Evolutionary conservation across 148 eudicot species (phyloP).

Genomic region (Cornus suecica): DNA sequence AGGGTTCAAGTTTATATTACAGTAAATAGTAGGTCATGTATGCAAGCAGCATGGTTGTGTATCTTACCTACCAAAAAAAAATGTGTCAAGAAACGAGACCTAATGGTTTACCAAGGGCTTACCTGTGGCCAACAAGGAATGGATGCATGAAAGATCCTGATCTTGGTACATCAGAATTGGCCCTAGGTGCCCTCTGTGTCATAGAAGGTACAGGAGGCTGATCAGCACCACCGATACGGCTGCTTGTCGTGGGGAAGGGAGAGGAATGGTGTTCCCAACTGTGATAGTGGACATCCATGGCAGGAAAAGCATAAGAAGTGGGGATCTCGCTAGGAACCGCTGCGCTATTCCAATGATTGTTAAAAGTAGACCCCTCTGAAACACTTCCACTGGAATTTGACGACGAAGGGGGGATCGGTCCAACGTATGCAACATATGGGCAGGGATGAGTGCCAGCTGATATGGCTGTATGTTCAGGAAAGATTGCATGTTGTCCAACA

Average conservation of each 20-base stretch:
- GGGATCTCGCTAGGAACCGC: slow-evolving; percentile 61
- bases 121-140: slow-evolving; percentile 69
- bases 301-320: slow-evolving; percentile 58
- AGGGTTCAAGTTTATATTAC: no score
- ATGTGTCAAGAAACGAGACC: neutral
- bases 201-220: slow-evolving; percentile 49
- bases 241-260: slow-evolving; percentile 40
- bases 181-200: slow-evolving; percentile 55
- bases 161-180: slow-evolving; percentile 62
- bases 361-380: slow-evolving; percentile 59
- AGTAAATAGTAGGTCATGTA: no score
- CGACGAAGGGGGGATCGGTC: slow-evolving; percentile 68
- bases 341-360: slow-evolving; percentile 71
- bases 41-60: no score
- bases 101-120: slow-evolving; percentile 3
- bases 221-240: slow-evolving; percentile 58
- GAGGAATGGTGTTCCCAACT: slow-evolving; percentile 65
- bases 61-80: neutral
- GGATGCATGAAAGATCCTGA: slow-evolving; percentile 65
- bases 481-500: slow-evolving; percentile 67
- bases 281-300: slow-evolving; percentile 67
- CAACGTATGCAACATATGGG: slow-evolving; percentile 79
- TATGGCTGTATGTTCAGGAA: slow-evolving; percentile 70
- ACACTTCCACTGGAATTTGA: slow-evolving; percentile 49
- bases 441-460: slow-evolving; percentile 76